Conservation (phyloP, 129 eudicot genomes). For the Kitagawia praeruptora region DNA sequence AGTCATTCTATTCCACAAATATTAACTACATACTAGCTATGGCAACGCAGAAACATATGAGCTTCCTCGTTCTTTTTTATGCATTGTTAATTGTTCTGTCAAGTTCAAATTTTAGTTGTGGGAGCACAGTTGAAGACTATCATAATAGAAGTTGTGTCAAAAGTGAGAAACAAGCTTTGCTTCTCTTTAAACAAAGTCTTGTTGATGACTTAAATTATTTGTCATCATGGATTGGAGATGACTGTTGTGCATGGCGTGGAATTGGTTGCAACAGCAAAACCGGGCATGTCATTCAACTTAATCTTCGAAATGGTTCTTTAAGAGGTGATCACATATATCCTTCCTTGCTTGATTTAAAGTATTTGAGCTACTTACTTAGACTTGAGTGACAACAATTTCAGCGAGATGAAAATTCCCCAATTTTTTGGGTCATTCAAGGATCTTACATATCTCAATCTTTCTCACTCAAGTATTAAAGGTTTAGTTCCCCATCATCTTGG, state of each 20-base stretch:
- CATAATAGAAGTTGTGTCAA: too few relatives aligned
- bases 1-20: too few relatives aligned
- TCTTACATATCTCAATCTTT: neutral
- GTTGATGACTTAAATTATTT: neutral
- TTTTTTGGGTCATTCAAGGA: neutral
- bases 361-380: neutral
- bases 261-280: neutral
- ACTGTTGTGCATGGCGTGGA: neutral
- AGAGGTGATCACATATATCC: neutral
- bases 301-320: neutral
- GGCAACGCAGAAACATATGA: too few relatives aligned
- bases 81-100: too few relatives aligned
- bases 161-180: too few relatives aligned
- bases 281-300: neutral
- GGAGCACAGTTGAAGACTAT: too few relatives aligned
- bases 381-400: neutral
- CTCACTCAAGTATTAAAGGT: neutral
- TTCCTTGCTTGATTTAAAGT: neutral
- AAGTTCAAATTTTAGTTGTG: too few relatives aligned
- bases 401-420: neutral
- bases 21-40: too few relatives aligned
- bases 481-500: conserved; percentile 1
- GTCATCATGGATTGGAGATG: neutral
- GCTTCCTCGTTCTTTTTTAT: too few relatives aligned
- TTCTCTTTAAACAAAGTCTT: neutral